Evolutionary conservation across 2,329 filamentous ascomycete genomes (phyloP).

Genomic region (Fusarium sp.): DNA sequence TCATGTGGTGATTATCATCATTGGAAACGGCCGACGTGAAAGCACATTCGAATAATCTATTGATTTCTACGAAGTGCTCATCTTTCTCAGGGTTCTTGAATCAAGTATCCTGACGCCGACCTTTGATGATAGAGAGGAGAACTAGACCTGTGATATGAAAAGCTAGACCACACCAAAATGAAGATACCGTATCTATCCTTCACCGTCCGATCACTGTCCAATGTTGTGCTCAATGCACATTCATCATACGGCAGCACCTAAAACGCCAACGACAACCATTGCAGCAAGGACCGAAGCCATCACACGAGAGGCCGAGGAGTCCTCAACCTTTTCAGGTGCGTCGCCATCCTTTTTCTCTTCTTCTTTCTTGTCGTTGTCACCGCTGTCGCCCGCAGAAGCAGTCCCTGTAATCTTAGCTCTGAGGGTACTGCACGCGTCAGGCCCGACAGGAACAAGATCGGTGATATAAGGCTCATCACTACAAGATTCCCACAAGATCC

Average conservation of each 20-base stretch:
- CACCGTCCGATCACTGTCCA: neutral
- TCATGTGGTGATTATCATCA: too few species aligned
- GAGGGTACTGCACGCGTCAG: conserved; percentile 13
- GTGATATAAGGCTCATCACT: conserved; percentile 6
- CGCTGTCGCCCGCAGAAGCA: too few species aligned
- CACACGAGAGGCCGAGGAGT: neutral
- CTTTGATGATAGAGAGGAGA: neutral
- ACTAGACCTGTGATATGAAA: neutral
- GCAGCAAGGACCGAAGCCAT: neutral
- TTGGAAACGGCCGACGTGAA: neutral
- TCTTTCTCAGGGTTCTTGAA: neutral
- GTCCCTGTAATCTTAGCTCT: conserved; percentile 12
- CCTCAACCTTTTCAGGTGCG: neutral
- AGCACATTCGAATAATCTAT: neutral
- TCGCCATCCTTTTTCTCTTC: too few species aligned
- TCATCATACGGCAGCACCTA: neutral
- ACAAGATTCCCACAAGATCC: neutral
- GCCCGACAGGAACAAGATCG: neutral
- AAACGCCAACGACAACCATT: neutral
- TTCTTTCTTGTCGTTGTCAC: neutral
- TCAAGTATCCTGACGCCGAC: neutral
- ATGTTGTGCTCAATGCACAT: neutral
- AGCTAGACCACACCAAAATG: neutral
- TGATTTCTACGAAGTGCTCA: neutral
- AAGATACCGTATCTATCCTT: neutral